A percentile compares a stretch with the other conserved stretches of the same genome.
phyloP scores from a whole-genome alignment of 164 flowering plant species.

The Vitis rupestris region DNA sequence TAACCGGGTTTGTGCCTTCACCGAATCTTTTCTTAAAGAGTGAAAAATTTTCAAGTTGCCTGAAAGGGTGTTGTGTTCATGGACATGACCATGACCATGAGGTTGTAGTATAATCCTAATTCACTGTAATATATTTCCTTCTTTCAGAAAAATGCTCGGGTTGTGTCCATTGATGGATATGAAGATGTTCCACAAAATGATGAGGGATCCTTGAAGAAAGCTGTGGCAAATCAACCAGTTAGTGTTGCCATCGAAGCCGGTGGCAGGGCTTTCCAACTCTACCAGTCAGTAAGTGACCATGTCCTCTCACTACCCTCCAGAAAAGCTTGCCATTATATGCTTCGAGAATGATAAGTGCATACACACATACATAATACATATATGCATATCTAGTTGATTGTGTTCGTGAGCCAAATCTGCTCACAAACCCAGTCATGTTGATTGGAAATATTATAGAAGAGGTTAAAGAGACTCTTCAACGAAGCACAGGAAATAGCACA shows the following conservation, averaged over 20 bases:
- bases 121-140: neutral
- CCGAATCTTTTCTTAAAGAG: neutral
- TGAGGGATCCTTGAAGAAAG: constrained; percentile 45
- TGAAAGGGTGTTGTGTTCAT: too few relatives aligned
- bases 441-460: too few relatives aligned
- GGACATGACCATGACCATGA: too few relatives aligned
- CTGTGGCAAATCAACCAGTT: constrained; percentile 47
- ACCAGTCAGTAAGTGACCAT: constrained; percentile 36
- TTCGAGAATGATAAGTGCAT: neutral
- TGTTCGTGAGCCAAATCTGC: too few relatives aligned
- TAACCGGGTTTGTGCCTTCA: constrained; percentile 20
- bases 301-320: neutral
- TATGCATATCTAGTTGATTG: too few relatives aligned
- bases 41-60: too few relatives aligned
- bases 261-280: constrained; percentile 51
- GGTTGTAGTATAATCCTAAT: too few relatives aligned
- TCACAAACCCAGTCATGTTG: too few relatives aligned
- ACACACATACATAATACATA: too few relatives aligned
- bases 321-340: neutral
- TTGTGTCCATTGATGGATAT: constrained; percentile 46
- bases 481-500: too few relatives aligned
- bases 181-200: constrained; percentile 54
- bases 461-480: too few relatives aligned
- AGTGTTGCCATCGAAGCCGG: constrained; percentile 60
- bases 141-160: constrained; percentile 41